phyloP scores from a whole-genome alignment of 192 early-diverging fungal species.

The Pilobolus umbonatus region DNA sequence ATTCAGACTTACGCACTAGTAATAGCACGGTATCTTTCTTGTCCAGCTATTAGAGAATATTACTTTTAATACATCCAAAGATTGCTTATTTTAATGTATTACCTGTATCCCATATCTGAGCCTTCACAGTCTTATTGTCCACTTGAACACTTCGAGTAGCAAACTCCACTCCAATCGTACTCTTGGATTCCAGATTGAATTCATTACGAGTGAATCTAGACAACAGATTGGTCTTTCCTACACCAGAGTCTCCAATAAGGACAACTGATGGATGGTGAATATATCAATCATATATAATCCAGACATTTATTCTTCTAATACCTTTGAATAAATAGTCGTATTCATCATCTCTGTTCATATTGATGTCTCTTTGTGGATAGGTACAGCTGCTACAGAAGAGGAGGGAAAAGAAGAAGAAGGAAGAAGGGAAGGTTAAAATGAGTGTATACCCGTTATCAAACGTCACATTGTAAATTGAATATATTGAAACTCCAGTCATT shows the following conservation, averaged over 20 bases:
- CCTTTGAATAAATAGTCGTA: slow-evolving; percentile 19
- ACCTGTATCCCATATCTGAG: slow-evolving; percentile 99
- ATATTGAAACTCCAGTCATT: no score
- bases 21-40: slow-evolving; percentile 82
- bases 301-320: neutral
- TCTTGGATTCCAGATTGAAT: slow-evolving; percentile 97
- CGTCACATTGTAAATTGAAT: no score
- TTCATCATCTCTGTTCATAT: slow-evolving; percentile 14
- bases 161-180: slow-evolving; percentile 98
- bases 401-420: no score
- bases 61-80: neutral
- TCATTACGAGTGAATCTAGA: slow-evolving; percentile 95
- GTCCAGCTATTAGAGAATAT: slow-evolving; percentile 41
- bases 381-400: no score
- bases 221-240: slow-evolving; percentile 97
- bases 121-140: slow-evolving; percentile 95
- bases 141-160: slow-evolving; percentile 94
- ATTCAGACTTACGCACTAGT: slow-evolving; percentile 57
- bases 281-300: no score
- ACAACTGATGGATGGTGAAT: slow-evolving; percentile 62
- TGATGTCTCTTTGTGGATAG: no score
- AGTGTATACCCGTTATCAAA: no score
- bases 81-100: slow-evolving; percentile 11
- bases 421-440: no score
- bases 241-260: slow-evolving; percentile 92